Conservation (phyloP, 169 alveolate genomes). For the Cryptosporidium andersoni region DNA sequence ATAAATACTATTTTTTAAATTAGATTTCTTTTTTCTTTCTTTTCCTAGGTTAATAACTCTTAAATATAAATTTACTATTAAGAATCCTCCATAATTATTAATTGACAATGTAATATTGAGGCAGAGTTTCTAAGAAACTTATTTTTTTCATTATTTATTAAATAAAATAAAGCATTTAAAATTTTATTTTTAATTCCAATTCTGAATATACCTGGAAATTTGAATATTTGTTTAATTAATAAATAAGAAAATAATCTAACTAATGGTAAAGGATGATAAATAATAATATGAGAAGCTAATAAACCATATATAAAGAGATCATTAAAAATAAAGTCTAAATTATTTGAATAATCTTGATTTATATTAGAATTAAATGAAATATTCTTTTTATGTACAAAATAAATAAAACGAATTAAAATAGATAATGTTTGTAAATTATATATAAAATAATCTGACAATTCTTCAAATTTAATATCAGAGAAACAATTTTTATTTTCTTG, state of each 20-base stretch:
- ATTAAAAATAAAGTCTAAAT: slow-evolving; percentile 30
- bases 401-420: slow-evolving; percentile 19
- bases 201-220: slow-evolving; percentile 53
- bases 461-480: slow-evolving; percentile 9
- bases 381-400: slow-evolving; percentile 31
- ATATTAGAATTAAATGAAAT: not conserved
- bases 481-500: not conserved
- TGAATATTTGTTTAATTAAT: slow-evolving; percentile 46
- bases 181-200: slow-evolving; percentile 23
- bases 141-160: slow-evolving; percentile 20
- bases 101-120: slow-evolving; percentile 23
- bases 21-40: not conserved
- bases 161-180: slow-evolving; percentile 8
- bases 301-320: slow-evolving; percentile 19
- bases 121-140: slow-evolving; percentile 38
- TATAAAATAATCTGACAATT: not conserved
- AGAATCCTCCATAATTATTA: slow-evolving; percentile 31
- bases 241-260: slow-evolving; percentile 28
- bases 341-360: slow-evolving; percentile 2
- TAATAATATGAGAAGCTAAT: slow-evolving; percentile 24
- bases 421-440: slow-evolving; percentile 39
- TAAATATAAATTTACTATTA: slow-evolving; percentile 13
- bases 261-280: slow-evolving; percentile 33
- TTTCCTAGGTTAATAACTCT: not conserved
- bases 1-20: no score